phyloP scores from a whole-genome alignment of 495 filamentous ascomycete species.

The Penicillium cinerascens region DNA sequence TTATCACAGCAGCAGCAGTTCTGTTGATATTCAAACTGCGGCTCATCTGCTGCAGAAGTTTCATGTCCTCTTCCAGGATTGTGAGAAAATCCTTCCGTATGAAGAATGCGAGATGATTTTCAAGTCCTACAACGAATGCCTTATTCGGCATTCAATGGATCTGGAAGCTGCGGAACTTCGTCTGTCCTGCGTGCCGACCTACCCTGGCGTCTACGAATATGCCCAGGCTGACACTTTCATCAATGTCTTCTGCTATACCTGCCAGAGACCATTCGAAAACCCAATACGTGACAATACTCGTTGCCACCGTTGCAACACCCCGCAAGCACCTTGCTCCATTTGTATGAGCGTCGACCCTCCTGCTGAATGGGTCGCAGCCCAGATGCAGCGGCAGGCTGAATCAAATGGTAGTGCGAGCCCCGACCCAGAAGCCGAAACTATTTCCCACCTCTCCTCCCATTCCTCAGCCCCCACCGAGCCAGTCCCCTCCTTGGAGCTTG shows the following conservation, averaged over 20 bases:
- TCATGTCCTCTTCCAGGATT: slow-evolving; percentile 38
- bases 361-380: slow-evolving; percentile 45
- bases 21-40: slow-evolving; percentile 45
- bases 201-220: slow-evolving; percentile 58
- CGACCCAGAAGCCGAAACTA: slow-evolving; percentile 18
- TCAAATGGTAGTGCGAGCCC: slow-evolving; percentile 14
- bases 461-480: slow-evolving; percentile 33
- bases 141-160: slow-evolving; percentile 61
- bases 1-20: slow-evolving; percentile 39
- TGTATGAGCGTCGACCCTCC: slow-evolving; percentile 47
- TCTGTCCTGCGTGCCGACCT: slow-evolving; percentile 59
- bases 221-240: slow-evolving; percentile 49
- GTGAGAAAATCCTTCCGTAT: slow-evolving; percentile 41
- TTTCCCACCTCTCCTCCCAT: slow-evolving; percentile 24
- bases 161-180: slow-evolving; percentile 66
- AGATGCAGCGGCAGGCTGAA: slow-evolving; percentile 8
- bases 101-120: slow-evolving; percentile 52
- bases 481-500: slow-evolving; percentile 24
- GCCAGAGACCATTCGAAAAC: slow-evolving; percentile 46
- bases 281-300: slow-evolving; percentile 39
- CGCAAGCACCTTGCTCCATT: slow-evolving; percentile 44
- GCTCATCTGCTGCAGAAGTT: slow-evolving; percentile 46
- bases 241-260: slow-evolving; percentile 47
- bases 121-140: slow-evolving; percentile 60
- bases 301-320: slow-evolving; percentile 42